phyloP scores from a whole-genome alignment of 495 filamentous ascomycete genomes.

The Podospora anserina region DNA sequence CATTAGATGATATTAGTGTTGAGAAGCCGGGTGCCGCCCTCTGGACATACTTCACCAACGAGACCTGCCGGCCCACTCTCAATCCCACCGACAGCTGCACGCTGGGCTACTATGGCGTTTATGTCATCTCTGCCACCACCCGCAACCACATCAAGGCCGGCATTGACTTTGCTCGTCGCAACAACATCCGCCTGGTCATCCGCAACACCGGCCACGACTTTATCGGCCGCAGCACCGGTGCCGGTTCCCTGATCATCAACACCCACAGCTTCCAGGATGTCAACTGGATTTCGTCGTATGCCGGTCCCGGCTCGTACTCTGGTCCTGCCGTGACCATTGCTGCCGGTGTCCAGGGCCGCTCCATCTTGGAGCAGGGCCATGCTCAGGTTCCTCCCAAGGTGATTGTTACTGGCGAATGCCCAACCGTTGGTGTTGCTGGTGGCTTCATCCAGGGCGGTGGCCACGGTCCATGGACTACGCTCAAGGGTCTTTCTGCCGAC shows the following conservation, averaged over 20 bases:
- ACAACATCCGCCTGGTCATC: slow-evolving; percentile 58
- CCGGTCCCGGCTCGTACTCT: slow-evolving; percentile 30
- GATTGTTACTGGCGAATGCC: slow-evolving; percentile 50
- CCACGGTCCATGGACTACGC: slow-evolving; percentile 52
- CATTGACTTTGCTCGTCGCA: slow-evolving; percentile 50
- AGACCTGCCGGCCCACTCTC: slow-evolving; percentile 47
- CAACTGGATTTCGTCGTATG: slow-evolving; percentile 40
- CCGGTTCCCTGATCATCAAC: slow-evolving; percentile 57
- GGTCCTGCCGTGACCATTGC: slow-evolving; percentile 50
- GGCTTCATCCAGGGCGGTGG: slow-evolving; percentile 63
- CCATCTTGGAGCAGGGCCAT: slow-evolving; percentile 45
- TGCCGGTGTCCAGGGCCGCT: slow-evolving; percentile 53
- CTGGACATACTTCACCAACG: slow-evolving; percentile 42
- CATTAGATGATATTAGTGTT: slow-evolving; percentile 22
- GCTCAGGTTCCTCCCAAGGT: slow-evolving; percentile 38
- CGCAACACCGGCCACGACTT: slow-evolving; percentile 61
- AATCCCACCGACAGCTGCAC: slow-evolving; percentile 46
- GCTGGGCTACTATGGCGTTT: slow-evolving; percentile 54
- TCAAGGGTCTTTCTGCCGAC: slow-evolving; percentile 58
- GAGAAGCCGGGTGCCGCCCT: slow-evolving; percentile 38
- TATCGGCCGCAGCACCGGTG: slow-evolving; percentile 53
- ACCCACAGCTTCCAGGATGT: slow-evolving; percentile 58
- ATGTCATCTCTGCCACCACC: slow-evolving; percentile 44
- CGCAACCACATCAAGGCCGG: slow-evolving; percentile 43
- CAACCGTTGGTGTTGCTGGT: slow-evolving; percentile 48